These are phyloP conservation scores for Alternaria viburni DNA, from an alignment of 2,329 filamentous ascomycete species.

Conservation along the genomic window DNA sequence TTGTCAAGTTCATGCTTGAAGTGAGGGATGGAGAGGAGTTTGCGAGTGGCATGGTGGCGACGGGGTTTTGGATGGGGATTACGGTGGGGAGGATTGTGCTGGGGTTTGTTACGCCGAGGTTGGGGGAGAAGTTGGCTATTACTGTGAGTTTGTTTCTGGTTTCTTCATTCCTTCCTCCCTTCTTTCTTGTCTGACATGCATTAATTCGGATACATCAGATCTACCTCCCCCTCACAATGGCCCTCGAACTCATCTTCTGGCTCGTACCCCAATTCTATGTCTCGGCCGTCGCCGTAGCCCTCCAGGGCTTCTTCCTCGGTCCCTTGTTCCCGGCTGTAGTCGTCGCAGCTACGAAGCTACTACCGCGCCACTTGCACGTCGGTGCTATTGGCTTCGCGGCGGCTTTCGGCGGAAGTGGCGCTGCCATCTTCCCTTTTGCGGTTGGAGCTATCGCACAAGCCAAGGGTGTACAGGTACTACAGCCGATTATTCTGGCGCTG, in stretches of 20 bases:
- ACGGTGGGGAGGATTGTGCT: slow-evolving; percentile 75
- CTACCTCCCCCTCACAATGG: slow-evolving; percentile 70
- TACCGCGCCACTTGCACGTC: slow-evolving; percentile 76
- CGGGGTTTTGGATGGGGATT: slow-evolving; percentile 84
- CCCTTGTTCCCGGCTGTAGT: slow-evolving; percentile 79
- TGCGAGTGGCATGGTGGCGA: slow-evolving; percentile 75
- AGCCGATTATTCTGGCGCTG: slow-evolving; percentile 64
- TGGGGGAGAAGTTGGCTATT: slow-evolving; percentile 71
- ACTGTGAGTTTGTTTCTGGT: slow-evolving; percentile 38
- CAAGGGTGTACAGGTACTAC: slow-evolving; percentile 64
- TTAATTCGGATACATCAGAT: slow-evolving; percentile 39
- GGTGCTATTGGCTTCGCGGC: slow-evolving; percentile 81
- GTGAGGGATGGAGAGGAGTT: slow-evolving; percentile 73
- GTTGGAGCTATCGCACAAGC: slow-evolving; percentile 72
- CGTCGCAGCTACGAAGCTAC: slow-evolving; percentile 74
- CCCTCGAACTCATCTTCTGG: slow-evolving; percentile 77
- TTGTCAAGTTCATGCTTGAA: slow-evolving; percentile 81
- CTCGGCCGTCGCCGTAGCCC: slow-evolving; percentile 71
- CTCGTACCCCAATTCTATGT: slow-evolving; percentile 78
- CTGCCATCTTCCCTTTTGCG: slow-evolving; percentile 68
- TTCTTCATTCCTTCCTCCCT: not conserved
- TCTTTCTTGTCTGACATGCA: not conserved
- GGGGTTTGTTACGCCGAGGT: slow-evolving; percentile 75
- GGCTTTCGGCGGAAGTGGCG: slow-evolving; percentile 77
- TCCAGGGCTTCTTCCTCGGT: slow-evolving; percentile 81